Conservation (phyloP, 768 basidiomycete genomes). For the Agrocybe pediades region DNA sequence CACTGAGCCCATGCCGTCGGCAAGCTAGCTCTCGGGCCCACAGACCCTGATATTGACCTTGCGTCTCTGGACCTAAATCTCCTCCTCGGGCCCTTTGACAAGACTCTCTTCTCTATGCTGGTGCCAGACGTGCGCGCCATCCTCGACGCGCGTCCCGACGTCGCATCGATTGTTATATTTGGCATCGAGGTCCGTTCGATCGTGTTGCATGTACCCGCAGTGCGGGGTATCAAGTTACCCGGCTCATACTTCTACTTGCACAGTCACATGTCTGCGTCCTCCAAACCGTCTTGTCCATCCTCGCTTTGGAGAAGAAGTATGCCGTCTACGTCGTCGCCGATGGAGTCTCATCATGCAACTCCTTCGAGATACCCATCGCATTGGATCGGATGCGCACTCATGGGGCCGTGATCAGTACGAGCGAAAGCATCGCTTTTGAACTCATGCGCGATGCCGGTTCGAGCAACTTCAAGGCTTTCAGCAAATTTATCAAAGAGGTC, state of each 20-base stretch:
- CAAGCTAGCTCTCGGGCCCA: conserved; percentile 63
- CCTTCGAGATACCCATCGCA: conserved; percentile 77
- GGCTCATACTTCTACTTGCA: conserved; percentile 3
- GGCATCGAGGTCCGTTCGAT: conserved; percentile 77
- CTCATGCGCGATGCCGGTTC: conserved; percentile 65
- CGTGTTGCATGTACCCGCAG: background rate
- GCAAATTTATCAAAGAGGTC: conserved; percentile 74
- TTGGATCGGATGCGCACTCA: conserved; percentile 66
- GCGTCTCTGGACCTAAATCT: conserved; percentile 52
- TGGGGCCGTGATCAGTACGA: conserved; percentile 80
- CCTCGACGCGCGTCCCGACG: conserved; percentile 45
- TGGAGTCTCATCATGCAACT: conserved; percentile 81
- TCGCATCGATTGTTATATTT: conserved; percentile 71
- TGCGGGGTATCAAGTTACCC: too few relatives aligned
- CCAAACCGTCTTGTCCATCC: conserved; percentile 77
- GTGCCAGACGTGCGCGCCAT: conserved; percentile 62
- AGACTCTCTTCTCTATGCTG: conserved; percentile 87
- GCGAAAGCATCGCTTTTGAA: conserved; percentile 81
- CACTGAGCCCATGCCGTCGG: conserved; percentile 6
- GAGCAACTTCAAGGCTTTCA: conserved; percentile 72
- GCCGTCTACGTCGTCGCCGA: conserved; percentile 77
- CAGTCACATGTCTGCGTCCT: conserved; percentile 90
- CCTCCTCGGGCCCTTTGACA: conserved; percentile 65
- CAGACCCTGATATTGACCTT: conserved; percentile 61
- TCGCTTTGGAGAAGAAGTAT: conserved; percentile 36